Evolutionary conservation across 2,329 filamentous ascomycete species (phyloP), one percentile per base, ranked within the genome.

Genomic region (Colletotrichum endophyticum): DNA sequence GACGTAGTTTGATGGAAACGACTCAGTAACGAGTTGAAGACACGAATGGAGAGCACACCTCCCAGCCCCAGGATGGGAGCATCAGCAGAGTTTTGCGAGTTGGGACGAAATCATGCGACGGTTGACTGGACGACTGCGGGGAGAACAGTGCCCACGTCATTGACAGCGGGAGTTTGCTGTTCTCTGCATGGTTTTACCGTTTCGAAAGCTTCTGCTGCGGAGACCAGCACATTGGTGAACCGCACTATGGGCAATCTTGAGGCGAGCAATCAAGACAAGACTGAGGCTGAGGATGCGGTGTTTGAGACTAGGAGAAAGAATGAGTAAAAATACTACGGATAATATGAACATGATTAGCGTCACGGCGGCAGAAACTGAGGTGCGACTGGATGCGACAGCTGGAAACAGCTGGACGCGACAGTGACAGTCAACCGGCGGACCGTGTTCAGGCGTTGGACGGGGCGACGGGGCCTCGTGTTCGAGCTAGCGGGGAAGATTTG

Each of bases 141-240:
- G 30, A 53, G 39, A 62, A 61, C n/a, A 16, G 70, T 49, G 28
- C 53, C 25, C 30, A 57, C 64, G 71, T 66, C 34, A 66, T 30
- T 76, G 70, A 74, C 74, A 76, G 74, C 74, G 71, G 70, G 74
- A 76, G 73, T 74, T 66, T 76, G 74, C 64, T 70, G 66, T 73
- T 69, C 27, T 66, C 53, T 70, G 59, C 64, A 76, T 62, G 71
- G 74, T 16, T 76, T 49, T 39, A 16, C 49, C 53, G 68, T 64
- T 61, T 67, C 27, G 15, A 57, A 36, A 49, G 19, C 32, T 62
- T 39, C 62, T 64, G 49, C 34, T 34, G 68, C 59, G 62, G 27
- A 56, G 39, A 16, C 11, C 34, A 36, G 16, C 34, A 19, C 27
- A 15, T 25, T 25, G 22, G 15, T 15, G 25, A 39, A 57, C 25